These are phyloP conservation scores for Lathyrus aphaca DNA, from an alignment of 306 rosid species.

Conservation along the genomic window DNA sequence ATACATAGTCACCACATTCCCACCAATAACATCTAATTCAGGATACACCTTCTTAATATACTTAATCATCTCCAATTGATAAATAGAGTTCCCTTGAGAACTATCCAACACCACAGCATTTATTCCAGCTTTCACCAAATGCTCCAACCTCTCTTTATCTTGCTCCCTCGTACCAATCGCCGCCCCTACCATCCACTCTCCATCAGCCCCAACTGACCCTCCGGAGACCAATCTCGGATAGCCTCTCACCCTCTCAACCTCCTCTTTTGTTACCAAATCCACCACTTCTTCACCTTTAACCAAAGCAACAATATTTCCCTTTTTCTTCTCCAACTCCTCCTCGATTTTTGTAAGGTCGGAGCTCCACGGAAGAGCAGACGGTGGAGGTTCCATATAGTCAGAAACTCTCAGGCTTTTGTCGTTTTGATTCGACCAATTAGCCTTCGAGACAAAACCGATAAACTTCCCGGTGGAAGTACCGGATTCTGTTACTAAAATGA, in stretches of 20 bases:
- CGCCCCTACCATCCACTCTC: constrained; percentile 83
- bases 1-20: constrained; percentile 86
- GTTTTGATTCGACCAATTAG: constrained; percentile 48
- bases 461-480: constrained; percentile 55
- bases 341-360: constrained; percentile 45
- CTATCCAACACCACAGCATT: constrained; percentile 89
- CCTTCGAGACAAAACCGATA: constrained; percentile 60
- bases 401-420: constrained; percentile 49
- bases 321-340: constrained; percentile 44
- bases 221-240: constrained; percentile 67
- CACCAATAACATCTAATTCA: constrained; percentile 84
- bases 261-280: constrained; percentile 64
- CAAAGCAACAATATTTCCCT: constrained; percentile 49
- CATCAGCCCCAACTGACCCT: constrained; percentile 73
- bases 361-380: constrained; percentile 53
- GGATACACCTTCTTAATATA: constrained; percentile 61
- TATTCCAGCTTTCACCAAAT: constrained; percentile 75
- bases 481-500: constrained; percentile 61
- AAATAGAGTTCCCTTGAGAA: constrained; percentile 88
- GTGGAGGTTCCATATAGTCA: constrained; percentile 53
- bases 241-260: constrained; percentile 67
- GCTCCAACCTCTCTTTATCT: constrained; percentile 81
- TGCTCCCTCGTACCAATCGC: constrained; percentile 82
- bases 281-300: constrained; percentile 56
- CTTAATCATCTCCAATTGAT: constrained; percentile 91